Evolutionary conservation across 1,284 basidiomycete genomes (phyloP).

Genomic region (Pseudozyma hubeiensis): DNA sequence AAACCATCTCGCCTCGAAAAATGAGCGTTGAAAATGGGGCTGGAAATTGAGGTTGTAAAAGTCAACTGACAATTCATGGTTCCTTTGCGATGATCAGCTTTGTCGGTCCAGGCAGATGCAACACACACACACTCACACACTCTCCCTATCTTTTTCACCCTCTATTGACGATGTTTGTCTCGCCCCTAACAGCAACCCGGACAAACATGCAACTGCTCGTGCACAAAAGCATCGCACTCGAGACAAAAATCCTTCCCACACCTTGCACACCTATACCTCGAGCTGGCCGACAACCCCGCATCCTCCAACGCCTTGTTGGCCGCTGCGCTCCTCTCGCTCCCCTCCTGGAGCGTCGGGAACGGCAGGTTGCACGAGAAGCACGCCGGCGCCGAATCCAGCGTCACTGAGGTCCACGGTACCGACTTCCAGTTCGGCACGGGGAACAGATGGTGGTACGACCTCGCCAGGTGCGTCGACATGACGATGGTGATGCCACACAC

Average conservation of each 20-base stretch:
- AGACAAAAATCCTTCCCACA: constrained; percentile 63
- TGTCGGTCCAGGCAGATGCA: no score
- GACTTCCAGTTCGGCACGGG: constrained; percentile 84
- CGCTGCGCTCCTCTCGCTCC: constrained; percentile 12
- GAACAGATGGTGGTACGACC: constrained; percentile 94
- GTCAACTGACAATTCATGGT: no score
- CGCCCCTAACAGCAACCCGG: constrained; percentile 59
- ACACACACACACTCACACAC: not conserved
- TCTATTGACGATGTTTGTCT: no score
- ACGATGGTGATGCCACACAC: constrained; percentile 98
- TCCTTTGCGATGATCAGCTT: no score
- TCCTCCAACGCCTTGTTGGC: constrained; percentile 31
- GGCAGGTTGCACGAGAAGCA: constrained; percentile 54
- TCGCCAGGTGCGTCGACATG: constrained; percentile 92
- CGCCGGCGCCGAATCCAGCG: not conserved
- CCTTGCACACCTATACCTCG: constrained; percentile 59
- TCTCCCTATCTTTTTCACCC: no score
- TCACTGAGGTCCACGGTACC: constrained; percentile 69
- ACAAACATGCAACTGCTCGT: constrained; percentile 64
- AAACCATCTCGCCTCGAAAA: not conserved
- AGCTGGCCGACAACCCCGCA: constrained; percentile 50
- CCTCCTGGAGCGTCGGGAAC: constrained; percentile 39
- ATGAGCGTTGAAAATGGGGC: not conserved
- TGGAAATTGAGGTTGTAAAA: not conserved
- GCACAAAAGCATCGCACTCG: constrained; percentile 67